Percentiles rank a stretch among this genome's conserved stretches.
These are phyloP conservation scores for Ogataea chonburiensis DNA, from an alignment of 805 yeast genomes.

Conservation along the genomic window DNA sequence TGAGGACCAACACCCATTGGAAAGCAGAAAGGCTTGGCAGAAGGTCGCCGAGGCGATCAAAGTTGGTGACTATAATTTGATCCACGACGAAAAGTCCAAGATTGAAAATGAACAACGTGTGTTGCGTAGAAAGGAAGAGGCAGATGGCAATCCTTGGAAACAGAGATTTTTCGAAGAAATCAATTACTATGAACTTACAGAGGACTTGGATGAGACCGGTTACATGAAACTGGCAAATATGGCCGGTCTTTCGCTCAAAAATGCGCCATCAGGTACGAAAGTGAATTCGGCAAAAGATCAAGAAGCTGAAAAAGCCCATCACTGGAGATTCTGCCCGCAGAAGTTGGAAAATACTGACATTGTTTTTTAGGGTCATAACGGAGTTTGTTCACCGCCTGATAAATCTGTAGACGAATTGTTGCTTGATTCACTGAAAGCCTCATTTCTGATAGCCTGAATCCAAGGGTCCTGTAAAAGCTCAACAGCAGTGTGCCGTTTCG, in stretches of 20 bases:
- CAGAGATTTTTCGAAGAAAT: slow-evolving; percentile 75
- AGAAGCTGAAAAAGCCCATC: slow-evolving; percentile 50
- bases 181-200: slow-evolving; percentile 35
- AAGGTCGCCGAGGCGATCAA: slow-evolving; percentile 86
- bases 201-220: slow-evolving; percentile 36
- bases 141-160: slow-evolving; percentile 65
- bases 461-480: slow-evolving; percentile 88
- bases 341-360: slow-evolving; percentile 59
- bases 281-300: slow-evolving; percentile 39
- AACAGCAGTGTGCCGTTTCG: slow-evolving; percentile 75
- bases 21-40: slow-evolving; percentile 86
- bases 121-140: slow-evolving; percentile 69
- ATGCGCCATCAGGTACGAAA: slow-evolving; percentile 65
- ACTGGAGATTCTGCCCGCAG: slow-evolving; percentile 67
- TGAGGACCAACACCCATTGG: slow-evolving; percentile 76
- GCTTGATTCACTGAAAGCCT: slow-evolving; percentile 56
- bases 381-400: slow-evolving; percentile 11
- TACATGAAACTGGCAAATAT: slow-evolving; percentile 42
- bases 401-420: slow-evolving; percentile 22
- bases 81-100: slow-evolving; percentile 69
- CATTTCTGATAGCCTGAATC: slow-evolving; percentile 69
- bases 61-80: slow-evolving; percentile 69
- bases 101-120: slow-evolving; percentile 87
- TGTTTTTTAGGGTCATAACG: slow-evolving; percentile 31
- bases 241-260: slow-evolving; percentile 57